Evolutionary conservation across 805 yeast species (phyloP).

Genomic region (Candida sanyiensis): DNA sequence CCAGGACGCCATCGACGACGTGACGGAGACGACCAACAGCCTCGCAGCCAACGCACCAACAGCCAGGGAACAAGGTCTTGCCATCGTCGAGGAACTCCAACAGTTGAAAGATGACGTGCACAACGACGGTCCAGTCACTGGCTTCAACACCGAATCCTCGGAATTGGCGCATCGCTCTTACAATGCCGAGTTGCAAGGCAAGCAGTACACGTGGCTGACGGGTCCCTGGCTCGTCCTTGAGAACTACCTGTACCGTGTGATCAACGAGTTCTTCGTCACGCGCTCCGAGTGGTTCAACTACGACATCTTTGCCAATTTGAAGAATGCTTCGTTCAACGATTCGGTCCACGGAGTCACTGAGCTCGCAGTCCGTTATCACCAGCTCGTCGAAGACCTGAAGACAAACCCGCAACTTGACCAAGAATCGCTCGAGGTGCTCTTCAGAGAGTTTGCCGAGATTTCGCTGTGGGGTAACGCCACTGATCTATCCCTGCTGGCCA

Average conservation of each 20-base stretch:
- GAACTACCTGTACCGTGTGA: conserved; percentile 71
- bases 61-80: conserved; percentile 40
- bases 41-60: conserved; percentile 7
- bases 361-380: conserved; percentile 59
- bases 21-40: conserved; percentile 32
- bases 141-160: conserved; percentile 35
- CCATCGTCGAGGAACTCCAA: conserved; percentile 37
- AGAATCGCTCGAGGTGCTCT: conserved; percentile 49
- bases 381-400: conserved; percentile 30
- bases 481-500: conserved; percentile 83
- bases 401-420: conserved; percentile 8
- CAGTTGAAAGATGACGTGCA: conserved; percentile 40
- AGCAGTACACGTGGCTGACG: conserved; percentile 56
- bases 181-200: conserved; percentile 44
- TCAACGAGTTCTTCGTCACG: conserved; percentile 41
- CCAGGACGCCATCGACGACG: conserved; percentile 60
- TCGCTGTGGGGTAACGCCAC: conserved; percentile 99
- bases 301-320: conserved; percentile 70
- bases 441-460: conserved; percentile 79
- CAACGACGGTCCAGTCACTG: conserved; percentile 36
- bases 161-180: conserved; percentile 44
- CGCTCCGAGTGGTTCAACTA: conserved; percentile 40
- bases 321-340: conserved; percentile 67
- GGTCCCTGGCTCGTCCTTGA: conserved; percentile 93
- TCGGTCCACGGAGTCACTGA: conserved; percentile 77